Percentiles rank a stretch among this genome's conserved stretches.
Evolutionary conservation across 2,329 filamentous ascomycete species (phyloP).

Genomic region (Arachnomyces sp.): DNA sequence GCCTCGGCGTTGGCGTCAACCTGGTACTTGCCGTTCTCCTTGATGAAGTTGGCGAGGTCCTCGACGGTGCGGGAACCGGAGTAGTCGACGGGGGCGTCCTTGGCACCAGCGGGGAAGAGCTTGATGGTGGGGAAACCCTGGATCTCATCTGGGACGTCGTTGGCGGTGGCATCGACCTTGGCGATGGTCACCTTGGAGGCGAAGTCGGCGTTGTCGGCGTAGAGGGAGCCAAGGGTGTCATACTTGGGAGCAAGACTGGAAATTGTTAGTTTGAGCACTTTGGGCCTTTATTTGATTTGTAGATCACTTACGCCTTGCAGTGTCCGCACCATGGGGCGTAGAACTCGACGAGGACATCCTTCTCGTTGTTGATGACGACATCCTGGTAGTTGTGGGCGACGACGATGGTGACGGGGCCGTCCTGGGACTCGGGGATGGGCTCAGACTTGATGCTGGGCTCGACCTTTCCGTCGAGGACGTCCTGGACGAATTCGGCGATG

Average conservation of each 20-base stretch:
- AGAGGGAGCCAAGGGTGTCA: conserved; percentile 54
- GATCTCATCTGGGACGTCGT: conserved; percentile 95
- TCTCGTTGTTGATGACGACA: conserved; percentile 82
- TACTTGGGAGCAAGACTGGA: conserved; percentile 56
- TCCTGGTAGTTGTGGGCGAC: conserved; percentile 93
- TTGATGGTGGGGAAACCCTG: conserved; percentile 99
- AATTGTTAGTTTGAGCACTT: conserved; percentile 4
- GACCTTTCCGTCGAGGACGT: conserved; percentile 78
- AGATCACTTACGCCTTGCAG: conserved; percentile 53
- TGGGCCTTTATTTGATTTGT: no score
- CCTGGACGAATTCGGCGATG: conserved; percentile 74
- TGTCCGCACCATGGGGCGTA: conserved; percentile 81
- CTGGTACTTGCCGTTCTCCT: conserved; percentile 89
- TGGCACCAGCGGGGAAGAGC: conserved; percentile 84
- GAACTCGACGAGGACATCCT: conserved; percentile 97
- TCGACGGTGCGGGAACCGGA: conserved; percentile 78
- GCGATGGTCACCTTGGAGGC: conserved; percentile 57
- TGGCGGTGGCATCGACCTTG: conserved; percentile 93
- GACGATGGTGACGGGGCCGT: conserved; percentile 76
- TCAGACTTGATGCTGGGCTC: conserved; percentile 98
- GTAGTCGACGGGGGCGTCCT: conserved; percentile 79
- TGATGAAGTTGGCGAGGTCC: conserved; percentile 85
- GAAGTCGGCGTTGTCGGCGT: conserved; percentile 41
- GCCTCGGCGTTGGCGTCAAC: conserved; percentile 55
- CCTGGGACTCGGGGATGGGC: conserved; percentile 86